Percentiles rank a stretch among this genome's conserved stretches.
Evolutionary conservation across 805 yeast species (phyloP).

Genomic region (Metschnikowia anglica): DNA sequence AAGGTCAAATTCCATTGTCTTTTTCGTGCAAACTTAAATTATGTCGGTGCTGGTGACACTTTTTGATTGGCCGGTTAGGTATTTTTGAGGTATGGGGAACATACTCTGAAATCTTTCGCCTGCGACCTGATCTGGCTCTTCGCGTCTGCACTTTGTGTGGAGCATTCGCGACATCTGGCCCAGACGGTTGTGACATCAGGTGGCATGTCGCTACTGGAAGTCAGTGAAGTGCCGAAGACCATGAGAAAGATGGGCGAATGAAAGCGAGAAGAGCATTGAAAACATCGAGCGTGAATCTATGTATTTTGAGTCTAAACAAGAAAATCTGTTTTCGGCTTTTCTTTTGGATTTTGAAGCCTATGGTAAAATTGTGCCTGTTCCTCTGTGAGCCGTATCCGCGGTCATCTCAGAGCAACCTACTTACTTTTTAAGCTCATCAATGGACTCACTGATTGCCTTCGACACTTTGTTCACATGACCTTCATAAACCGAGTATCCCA

Average conservation of each 20-base stretch:
- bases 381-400: too few species aligned
- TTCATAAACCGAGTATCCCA: slow-evolving; percentile 72
- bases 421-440: slow-evolving; percentile 16
- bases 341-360: not conserved
- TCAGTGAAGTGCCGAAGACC: too few species aligned
- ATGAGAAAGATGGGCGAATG: too few species aligned
- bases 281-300: too few species aligned
- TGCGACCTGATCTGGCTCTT: slow-evolving; percentile 5
- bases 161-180: slow-evolving; percentile 1
- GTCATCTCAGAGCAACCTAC: too few species aligned
- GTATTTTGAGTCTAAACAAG: too few species aligned
- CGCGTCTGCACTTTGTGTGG: slow-evolving; percentile 12
- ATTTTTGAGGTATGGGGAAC: not conserved
- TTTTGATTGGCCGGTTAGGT: not conserved
- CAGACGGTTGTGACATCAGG: not conserved
- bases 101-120: not conserved
- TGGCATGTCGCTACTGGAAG: not conserved
- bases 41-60: not conserved
- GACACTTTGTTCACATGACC: slow-evolving; percentile 40
- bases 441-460: slow-evolving; percentile 33
- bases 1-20: slow-evolving; percentile 51
- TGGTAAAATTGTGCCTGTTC: too few species aligned
- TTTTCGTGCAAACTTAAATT: not conserved
- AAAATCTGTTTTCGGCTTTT: too few species aligned
- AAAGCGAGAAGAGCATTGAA: not conserved